Percentiles rank a stretch among this genome's conserved stretches.
Evolutionary conservation across 768 basidiomycete species (phyloP).

Genomic region (Sarcomyxa edulis): DNA sequence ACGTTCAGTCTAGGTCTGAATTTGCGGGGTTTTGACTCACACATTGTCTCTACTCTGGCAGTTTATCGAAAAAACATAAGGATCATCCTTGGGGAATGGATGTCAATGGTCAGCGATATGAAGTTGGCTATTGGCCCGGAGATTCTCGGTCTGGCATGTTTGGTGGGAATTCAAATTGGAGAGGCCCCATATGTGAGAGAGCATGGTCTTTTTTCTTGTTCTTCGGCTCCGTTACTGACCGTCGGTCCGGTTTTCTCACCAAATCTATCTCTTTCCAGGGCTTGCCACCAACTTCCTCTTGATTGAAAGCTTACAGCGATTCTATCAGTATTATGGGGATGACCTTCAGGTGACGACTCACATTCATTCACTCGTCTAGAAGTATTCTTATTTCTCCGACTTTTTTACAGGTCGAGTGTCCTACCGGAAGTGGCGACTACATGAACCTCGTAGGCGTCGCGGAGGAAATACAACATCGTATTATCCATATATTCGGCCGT

Average conservation of each 20-base stretch:
- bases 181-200: conserved; percentile 78
- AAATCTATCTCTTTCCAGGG: conserved; percentile 56
- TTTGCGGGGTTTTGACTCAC: background rate
- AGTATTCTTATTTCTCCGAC: conserved; percentile 1
- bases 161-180: conserved; percentile 97
- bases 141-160: conserved; percentile 98
- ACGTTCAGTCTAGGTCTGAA: conserved; percentile 24
- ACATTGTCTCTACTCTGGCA: too few species aligned
- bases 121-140: conserved; percentile 96
- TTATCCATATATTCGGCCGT: conserved; percentile 97
- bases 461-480: conserved; percentile 98
- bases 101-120: conserved; percentile 87
- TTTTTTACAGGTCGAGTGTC: conserved; percentile 73
- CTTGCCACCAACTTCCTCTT: conserved; percentile 94
- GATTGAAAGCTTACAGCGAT: conserved; percentile 93
- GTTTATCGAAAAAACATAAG: conserved; percentile 86
- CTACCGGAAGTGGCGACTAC: conserved; percentile 93
- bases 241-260: conserved; percentile 6
- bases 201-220: background rate
- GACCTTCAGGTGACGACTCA: conserved; percentile 54
- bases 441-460: conserved; percentile 94
- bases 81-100: conserved; percentile 93
- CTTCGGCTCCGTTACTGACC: background rate
- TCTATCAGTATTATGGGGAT: conserved; percentile 97
- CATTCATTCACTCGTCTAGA: background rate